phyloP scores from a whole-genome alignment of 1,139 yeast species.

The Chernovozyma sophiae-reginae region DNA sequence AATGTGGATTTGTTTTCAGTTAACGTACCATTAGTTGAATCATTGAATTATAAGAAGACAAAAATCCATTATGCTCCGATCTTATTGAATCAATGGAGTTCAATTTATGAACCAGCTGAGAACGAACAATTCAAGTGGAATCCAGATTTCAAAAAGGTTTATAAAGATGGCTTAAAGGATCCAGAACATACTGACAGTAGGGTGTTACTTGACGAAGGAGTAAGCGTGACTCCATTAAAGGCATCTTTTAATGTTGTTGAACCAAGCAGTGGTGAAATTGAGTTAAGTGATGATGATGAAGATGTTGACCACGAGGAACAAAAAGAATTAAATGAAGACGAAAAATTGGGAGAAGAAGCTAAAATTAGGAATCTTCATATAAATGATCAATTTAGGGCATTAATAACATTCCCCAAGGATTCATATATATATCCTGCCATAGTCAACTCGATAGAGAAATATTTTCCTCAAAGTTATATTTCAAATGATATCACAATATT shows the following conservation, averaged over 20 bases:
- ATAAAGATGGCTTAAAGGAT: constrained; percentile 52
- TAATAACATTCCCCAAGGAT: constrained; percentile 28
- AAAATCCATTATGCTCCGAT: constrained; percentile 72
- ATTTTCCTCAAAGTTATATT: constrained; percentile 24
- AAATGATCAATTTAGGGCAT: constrained; percentile 1
- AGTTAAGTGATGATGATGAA: constrained; percentile 22
- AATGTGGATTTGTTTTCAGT: constrained; percentile 73
- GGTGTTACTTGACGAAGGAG: constrained; percentile 47
- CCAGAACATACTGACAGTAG: constrained; percentile 54
- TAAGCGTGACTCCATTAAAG: constrained; percentile 77
- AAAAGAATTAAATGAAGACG: constrained; percentile 3
- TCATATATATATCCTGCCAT: constrained; percentile 63
- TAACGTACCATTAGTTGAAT: constrained; percentile 69
- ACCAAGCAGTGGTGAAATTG: constrained; percentile 56
- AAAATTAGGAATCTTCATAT: neutral
- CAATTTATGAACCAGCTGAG: constrained; percentile 39
- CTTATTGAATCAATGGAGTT: constrained; percentile 73
- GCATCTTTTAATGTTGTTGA: constrained; percentile 63
- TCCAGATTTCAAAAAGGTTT: constrained; percentile 75
- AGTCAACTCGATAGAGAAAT: constrained; percentile 32
- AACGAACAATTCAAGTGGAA: constrained; percentile 59
- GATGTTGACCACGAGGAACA: constrained; percentile 2
- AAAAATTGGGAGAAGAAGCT: neutral
- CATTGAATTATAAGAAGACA: constrained; percentile 48
- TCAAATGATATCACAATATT: constrained; percentile 22